Conservation (phyloP, 805 yeast species). For the Myxozyma sirexii region DNA sequence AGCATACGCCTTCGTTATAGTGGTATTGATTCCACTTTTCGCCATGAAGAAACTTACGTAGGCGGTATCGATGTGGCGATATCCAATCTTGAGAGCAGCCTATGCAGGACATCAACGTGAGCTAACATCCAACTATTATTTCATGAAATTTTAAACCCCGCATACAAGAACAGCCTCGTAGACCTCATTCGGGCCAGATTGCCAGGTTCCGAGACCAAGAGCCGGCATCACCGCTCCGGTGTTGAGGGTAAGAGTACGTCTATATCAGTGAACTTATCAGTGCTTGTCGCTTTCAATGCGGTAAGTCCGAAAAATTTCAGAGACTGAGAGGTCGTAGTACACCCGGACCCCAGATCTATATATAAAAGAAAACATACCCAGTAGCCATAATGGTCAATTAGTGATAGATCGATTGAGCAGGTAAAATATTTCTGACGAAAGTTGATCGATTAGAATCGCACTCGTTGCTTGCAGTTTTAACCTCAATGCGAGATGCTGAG, state of each 20-base stretch:
- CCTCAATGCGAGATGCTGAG: too few relatives aligned
- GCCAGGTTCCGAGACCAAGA: slow-evolving; percentile 78
- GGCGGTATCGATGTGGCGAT: slow-evolving; percentile 81
- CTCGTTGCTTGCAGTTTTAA: too few relatives aligned
- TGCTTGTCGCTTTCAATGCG: not conserved
- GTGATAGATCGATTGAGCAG: not conserved
- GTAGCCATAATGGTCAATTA: slow-evolving; percentile 20
- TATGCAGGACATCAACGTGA: not conserved
- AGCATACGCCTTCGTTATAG: not conserved
- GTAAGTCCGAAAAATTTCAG: not conserved
- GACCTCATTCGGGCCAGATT: slow-evolving; percentile 57
- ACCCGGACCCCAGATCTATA: too few relatives aligned
- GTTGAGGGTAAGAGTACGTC: slow-evolving; percentile 48
- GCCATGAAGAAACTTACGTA: slow-evolving; percentile 39
- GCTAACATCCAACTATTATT: too few relatives aligned
- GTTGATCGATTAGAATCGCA: not conserved
- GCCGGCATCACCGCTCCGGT: slow-evolving; percentile 66
- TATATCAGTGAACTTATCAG: slow-evolving; percentile 21
- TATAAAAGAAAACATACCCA: slow-evolving; percentile 14
- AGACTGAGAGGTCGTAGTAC: too few relatives aligned
- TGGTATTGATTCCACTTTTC: too few relatives aligned
- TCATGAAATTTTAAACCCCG: too few relatives aligned
- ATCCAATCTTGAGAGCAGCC: slow-evolving; percentile 58
- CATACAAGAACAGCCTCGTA: slow-evolving; percentile 52
- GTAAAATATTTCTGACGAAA: not conserved